These are phyloP conservation scores for Ceratocystis ficicola DNA, from an alignment of 2,329 filamentous ascomycete genomes.

Conservation along the genomic window DNA sequence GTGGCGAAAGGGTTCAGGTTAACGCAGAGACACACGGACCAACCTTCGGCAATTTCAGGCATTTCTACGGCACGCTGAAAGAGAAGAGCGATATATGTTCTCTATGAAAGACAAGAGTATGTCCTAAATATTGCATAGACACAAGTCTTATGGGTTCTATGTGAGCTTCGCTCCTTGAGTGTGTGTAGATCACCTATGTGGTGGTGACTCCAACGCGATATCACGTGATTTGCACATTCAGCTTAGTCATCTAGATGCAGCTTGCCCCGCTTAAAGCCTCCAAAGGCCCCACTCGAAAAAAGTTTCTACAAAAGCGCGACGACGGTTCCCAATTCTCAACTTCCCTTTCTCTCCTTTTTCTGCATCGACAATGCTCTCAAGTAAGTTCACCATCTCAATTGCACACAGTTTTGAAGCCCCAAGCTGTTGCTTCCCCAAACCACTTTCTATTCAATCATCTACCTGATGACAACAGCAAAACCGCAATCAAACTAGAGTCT, in stretches of 20 bases:
- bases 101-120: too few species aligned
- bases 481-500: slow-evolving; percentile 98
- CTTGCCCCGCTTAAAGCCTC: slow-evolving; percentile 1
- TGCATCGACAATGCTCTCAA: slow-evolving; percentile 22
- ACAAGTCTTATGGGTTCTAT: too few species aligned
- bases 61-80: slow-evolving; percentile 29
- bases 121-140: too few species aligned
- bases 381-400: slow-evolving; percentile 27
- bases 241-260: background rate
- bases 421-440: slow-evolving; percentile 20
- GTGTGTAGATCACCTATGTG: background rate
- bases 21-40: background rate
- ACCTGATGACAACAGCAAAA: slow-evolving; percentile 72
- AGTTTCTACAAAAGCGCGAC: slow-evolving; percentile 14
- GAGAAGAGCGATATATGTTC: too few species aligned
- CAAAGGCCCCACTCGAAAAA: slow-evolving; percentile 19
- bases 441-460: slow-evolving; percentile 22
- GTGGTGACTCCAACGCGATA: slow-evolving; percentile 22
- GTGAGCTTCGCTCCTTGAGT: too few species aligned
- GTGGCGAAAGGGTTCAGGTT: slow-evolving; percentile 9
- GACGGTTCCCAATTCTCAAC: slow-evolving; percentile 22
- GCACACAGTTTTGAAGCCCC: background rate
- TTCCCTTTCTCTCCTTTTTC: slow-evolving; percentile 20
- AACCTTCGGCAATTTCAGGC: slow-evolving; percentile 53
- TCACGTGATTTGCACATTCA: slow-evolving; percentile 26